Conservation (phyloP, 2,329 filamentous ascomycete genomes). For the Neurospora sp. region DNA sequence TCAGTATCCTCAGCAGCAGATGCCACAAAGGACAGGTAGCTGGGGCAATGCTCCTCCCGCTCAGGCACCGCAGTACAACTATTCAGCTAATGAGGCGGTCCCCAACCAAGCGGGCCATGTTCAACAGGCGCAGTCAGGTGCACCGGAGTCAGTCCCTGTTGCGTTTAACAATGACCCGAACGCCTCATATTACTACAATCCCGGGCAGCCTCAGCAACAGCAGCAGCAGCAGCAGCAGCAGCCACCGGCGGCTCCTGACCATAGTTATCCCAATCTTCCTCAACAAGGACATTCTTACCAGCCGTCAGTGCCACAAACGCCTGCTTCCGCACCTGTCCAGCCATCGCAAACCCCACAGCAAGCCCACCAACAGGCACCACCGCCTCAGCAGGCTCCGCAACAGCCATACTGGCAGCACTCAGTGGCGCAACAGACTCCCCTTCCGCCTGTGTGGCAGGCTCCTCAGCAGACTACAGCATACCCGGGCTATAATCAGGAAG, state of each 20-base stretch:
- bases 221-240: constrained; percentile 22
- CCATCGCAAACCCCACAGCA: constrained; percentile 23
- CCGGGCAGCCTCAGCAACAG: constrained; percentile 24
- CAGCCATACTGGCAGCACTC: constrained; percentile 41
- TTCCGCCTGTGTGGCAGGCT: constrained; percentile 29
- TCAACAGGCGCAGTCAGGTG: constrained; percentile 23
- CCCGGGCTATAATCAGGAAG: constrained; percentile 43
- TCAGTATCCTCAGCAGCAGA: constrained; percentile 34
- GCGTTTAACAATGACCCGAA: constrained; percentile 38
- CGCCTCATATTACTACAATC: constrained; percentile 48
- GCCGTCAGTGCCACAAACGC: constrained; percentile 32
- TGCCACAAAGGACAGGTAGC: constrained; percentile 36
- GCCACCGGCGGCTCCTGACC: constrained; percentile 32
- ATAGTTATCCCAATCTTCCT: constrained; percentile 40
- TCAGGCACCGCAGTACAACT: constrained; percentile 26
- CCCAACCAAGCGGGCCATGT: constrained; percentile 20
- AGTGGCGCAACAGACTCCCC: constrained; percentile 29
- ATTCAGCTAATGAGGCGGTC: constrained; percentile 21
- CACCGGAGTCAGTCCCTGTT: constrained; percentile 21
- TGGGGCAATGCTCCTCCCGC: constrained; percentile 37
- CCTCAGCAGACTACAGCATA: constrained; percentile 34
- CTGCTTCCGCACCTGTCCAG: constrained; percentile 28
- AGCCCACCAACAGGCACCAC: constrained; percentile 19
- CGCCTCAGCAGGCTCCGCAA: constrained; percentile 24
- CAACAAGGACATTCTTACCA: constrained; percentile 35